Base-by-base conservation (phyloP, 495 filamentous ascomycete genomes). In the Tuber aestivum region DNA sequence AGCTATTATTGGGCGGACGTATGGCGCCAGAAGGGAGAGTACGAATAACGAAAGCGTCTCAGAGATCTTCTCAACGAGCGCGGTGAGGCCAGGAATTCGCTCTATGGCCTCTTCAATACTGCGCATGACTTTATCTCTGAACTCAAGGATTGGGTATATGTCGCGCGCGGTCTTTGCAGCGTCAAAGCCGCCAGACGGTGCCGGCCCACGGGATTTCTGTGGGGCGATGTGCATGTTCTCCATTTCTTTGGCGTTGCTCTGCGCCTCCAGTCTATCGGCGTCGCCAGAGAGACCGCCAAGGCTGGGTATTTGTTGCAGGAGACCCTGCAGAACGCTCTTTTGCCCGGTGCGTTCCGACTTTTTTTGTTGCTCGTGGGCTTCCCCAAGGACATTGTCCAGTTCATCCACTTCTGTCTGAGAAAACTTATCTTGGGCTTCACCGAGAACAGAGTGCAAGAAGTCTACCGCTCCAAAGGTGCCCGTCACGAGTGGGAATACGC, bases 371-470 rank as follows among this genome's bases (percentile, higher is more conserved):
- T 83, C 77, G 78, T 90, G 84, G 2, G 91, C 91, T 75, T 90
- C 86, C 2, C 87, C 85, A 40, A 99, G 89, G 14, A 91, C 92
- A 41, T 87, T 84, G 80, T 97, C 91, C 83, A 97, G 89, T 82
- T 98, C 90, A 69, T 97, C 93, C 71, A 99, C 90, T 84, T 99
- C 95, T 23, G 92, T 92, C 83, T 98, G 95, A 7, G 94, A 94
- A 84, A 99, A 94, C 81, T 97, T 94, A 82, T 99, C 95, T 32
- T 90, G 96, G 37, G 94, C 95, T 83, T 99, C 95, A 48, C 95
- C 95, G 12, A 97, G 87, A n/a, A 99, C 94, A 0, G 93, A 97
- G 84, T 99, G 95, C 82, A 97, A 87, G 84, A 99, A 99, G 79
- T 98, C 95, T 37, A 97, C 95, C 78, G 90, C 94, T 27, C 95